Evolutionary conservation across 2,329 filamentous ascomycete species (phyloP).

Genomic region (Trichoderma atrobrunneum): DNA sequence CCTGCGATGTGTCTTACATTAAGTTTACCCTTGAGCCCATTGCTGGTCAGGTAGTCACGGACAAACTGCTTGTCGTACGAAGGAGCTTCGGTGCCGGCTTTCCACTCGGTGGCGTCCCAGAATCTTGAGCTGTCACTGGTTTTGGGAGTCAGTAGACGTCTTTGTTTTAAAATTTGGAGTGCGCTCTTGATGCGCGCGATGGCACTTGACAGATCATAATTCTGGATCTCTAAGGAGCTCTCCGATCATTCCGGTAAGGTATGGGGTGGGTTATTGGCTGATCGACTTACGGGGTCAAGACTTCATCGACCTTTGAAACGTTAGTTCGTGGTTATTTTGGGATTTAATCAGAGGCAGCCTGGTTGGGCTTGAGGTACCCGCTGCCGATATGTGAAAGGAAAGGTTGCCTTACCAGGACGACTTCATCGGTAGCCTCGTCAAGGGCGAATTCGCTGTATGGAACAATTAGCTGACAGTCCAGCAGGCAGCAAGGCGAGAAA

Average conservation of each 20-base stretch:
- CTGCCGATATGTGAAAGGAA: not conserved
- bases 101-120: conserved; percentile 68
- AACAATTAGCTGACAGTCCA: conserved; percentile 29
- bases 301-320: conserved; percentile 58
- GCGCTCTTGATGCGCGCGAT: not conserved
- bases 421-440: conserved; percentile 42
- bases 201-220: not conserved
- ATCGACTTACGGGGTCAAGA: conserved; percentile 66
- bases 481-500: not conserved
- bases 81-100: conserved; percentile 69
- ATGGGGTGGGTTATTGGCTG: not conserved
- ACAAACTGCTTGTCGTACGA: conserved; percentile 89
- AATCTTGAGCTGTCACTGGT: conserved; percentile 69
- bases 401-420: conserved; percentile 41
- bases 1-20: conserved; percentile 34
- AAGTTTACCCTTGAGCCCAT: conserved; percentile 58
- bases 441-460: conserved; percentile 43
- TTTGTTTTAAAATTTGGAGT: not conserved
- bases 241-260: not conserved
- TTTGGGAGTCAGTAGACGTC: conserved; percentile 60
- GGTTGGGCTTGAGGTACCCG: not conserved
- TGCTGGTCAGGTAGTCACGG: conserved; percentile 73
- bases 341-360: not conserved
- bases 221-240: not conserved
- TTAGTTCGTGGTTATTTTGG: not conserved